Evolutionary conservation across 2,329 filamentous ascomycete species (phyloP), one percentile per base, ranked within the genome.

Genomic region (Ceratocystis albifundus): DNA sequence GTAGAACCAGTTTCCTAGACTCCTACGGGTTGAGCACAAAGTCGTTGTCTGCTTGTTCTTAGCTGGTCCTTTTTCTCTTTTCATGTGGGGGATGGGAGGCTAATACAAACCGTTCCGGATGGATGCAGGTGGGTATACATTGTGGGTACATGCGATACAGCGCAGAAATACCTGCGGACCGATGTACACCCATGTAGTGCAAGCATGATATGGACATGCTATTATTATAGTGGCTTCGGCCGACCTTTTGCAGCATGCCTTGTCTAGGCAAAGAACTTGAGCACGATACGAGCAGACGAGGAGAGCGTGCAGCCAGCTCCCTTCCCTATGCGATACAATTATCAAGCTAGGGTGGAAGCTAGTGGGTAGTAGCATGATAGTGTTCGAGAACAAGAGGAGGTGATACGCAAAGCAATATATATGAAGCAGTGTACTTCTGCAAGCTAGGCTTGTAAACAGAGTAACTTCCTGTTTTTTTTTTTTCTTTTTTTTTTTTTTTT

Each of bases 161-260:
- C 48, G 22, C 25, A 28, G 8, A 53, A 10, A 25, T 28, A 25
- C 48, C 22, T 28, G 6, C 25, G 15, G 25, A 22, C 25, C 20
- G 20, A 15, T 53, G 48, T 53, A 53, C 48, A 28, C 25, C 48
- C 48, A 53, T 53, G 48, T 53, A 50, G 36, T 41, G 36, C 36
- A 41, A 41, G 10, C 36, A 41, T 41, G 3, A 41, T 41, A 15
- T 41, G 36, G 36, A 41, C 25, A n/a, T 53, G 20, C 48, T 53
- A 25, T 53, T 53, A n/a, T 4, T 22, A 50, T 50, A 10, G 48
- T 22, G 48, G n/a, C 48, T 50, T 41, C 10, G 36, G 36, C 10
- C 36, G 36, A 41, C 46, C 46, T n/a, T 12, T 57, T n/a, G 22
- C 28, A 59, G 53, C 53, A 59, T 59, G 55, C 55, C 55, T 17